Percentiles rank a stretch among this genome's conserved stretches.
Evolutionary conservation across 257 asterid genomes (phyloP).

Genomic region (Thymus quinquecostatus): DNA sequence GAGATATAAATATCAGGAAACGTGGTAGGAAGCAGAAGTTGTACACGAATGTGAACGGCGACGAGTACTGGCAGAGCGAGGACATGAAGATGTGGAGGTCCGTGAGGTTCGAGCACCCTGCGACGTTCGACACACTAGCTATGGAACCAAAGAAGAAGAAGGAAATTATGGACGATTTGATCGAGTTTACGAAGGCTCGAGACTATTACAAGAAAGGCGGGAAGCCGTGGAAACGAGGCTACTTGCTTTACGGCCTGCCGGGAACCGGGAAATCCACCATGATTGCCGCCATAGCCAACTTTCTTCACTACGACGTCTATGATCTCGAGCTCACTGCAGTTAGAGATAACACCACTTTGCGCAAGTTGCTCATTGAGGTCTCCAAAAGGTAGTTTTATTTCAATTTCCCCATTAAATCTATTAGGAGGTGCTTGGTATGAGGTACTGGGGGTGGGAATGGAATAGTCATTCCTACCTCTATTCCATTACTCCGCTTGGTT

Average conservation of each 20-base stretch:
- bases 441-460: no score
- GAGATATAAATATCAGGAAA: background rate
- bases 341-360: background rate
- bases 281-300: conserved; percentile 32
- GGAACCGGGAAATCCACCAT: conserved; percentile 28
- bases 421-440: no score
- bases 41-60: background rate
- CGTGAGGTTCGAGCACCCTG: conserved; percentile 27
- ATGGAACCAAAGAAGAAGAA: conserved; percentile 30
- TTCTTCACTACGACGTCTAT: conserved; percentile 10
- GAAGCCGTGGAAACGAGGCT: conserved; percentile 26
- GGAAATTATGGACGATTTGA: conserved; percentile 23
- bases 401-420: no score
- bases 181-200: background rate
- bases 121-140: conserved; percentile 16
- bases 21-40: conserved; percentile 24
- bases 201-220: conserved; percentile 12
- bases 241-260: conserved; percentile 27
- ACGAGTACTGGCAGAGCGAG: background rate
- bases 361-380: conserved; percentile 17
- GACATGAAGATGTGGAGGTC: conserved; percentile 16
- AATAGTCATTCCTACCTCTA: no score
- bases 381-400: background rate
- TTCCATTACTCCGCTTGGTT: no score
- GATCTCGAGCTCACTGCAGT: conserved; percentile 20